phyloP scores from a whole-genome alignment of 306 rosid species.

The Arachis hypogaea region DNA sequence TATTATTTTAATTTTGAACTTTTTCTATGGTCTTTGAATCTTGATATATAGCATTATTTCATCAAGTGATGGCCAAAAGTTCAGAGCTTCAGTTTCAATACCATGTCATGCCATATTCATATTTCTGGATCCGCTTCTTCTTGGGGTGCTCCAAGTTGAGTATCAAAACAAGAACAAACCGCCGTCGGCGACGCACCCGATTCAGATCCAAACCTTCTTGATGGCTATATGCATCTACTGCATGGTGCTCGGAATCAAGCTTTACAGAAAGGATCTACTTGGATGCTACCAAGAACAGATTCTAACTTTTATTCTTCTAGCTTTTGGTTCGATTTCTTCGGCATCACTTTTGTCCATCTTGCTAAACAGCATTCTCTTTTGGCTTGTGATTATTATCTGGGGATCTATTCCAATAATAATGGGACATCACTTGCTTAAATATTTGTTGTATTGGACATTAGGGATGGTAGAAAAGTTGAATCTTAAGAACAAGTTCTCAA shows the following conservation, averaged over 20 bases:
- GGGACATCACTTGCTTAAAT: slow-evolving; percentile 5
- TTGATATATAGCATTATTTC: background rate
- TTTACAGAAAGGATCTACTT: background rate
- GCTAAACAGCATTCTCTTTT: background rate
- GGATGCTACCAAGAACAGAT: background rate
- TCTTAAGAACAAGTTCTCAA: background rate
- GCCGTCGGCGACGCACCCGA: slow-evolving; percentile 14
- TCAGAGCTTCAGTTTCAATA: slow-evolving; percentile 10
- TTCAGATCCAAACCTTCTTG: slow-evolving; percentile 32
- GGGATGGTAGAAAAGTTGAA: background rate
- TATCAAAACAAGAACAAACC: slow-evolving; percentile 31
- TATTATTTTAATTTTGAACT: no score
- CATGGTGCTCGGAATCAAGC: background rate
- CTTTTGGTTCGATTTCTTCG: slow-evolving; percentile 28
- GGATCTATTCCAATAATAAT: slow-evolving; percentile 17
- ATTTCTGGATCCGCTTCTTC: slow-evolving; percentile 36
- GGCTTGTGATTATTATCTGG: slow-evolving; percentile 31
- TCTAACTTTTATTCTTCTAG: slow-evolving; percentile 21
- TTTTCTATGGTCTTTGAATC: no score
- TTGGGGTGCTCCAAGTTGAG: slow-evolving; percentile 30
- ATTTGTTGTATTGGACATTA: background rate
- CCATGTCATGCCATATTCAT: slow-evolving; percentile 38
- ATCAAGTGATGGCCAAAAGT: background rate
- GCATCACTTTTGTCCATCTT: slow-evolving; percentile 28
- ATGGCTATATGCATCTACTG: slow-evolving; percentile 29